phyloP scores from a whole-genome alignment of 148 eudicot genomes.

The Arbutus unedo region DNA sequence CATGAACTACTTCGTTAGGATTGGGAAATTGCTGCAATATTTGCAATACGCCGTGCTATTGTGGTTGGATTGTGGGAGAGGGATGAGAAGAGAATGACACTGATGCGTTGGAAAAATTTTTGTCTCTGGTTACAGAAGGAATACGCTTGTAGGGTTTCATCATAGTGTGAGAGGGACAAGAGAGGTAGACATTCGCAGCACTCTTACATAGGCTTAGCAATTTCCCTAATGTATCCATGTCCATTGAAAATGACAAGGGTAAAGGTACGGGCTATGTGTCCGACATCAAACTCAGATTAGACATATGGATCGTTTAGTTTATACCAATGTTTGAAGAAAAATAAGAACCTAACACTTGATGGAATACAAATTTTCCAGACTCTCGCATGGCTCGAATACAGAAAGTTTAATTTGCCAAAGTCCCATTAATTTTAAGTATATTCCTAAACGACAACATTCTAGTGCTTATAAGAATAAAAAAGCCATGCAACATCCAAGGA shows the following conservation, averaged over 20 bases:
- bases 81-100: not conserved
- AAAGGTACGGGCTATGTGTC: not conserved
- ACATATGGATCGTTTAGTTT: not conserved
- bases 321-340: not conserved
- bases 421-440: not conserved
- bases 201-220: not conserved
- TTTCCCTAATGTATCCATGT: not conserved
- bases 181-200: not conserved
- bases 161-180: not conserved
- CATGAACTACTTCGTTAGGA: too few species aligned
- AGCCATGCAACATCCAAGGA: too few species aligned
- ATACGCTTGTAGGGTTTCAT: not conserved
- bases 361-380: not conserved
- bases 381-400: not conserved
- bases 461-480: too few species aligned
- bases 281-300: not conserved
- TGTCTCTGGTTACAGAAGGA: not conserved
- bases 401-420: not conserved
- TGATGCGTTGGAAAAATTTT: not conserved
- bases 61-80: not conserved
- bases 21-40: not conserved
- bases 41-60: not conserved
- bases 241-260: not conserved
- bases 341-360: not conserved
- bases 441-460: not conserved